Conservation (phyloP, 2,329 filamentous ascomycete species). For the Aspergillus awamori region DNA sequence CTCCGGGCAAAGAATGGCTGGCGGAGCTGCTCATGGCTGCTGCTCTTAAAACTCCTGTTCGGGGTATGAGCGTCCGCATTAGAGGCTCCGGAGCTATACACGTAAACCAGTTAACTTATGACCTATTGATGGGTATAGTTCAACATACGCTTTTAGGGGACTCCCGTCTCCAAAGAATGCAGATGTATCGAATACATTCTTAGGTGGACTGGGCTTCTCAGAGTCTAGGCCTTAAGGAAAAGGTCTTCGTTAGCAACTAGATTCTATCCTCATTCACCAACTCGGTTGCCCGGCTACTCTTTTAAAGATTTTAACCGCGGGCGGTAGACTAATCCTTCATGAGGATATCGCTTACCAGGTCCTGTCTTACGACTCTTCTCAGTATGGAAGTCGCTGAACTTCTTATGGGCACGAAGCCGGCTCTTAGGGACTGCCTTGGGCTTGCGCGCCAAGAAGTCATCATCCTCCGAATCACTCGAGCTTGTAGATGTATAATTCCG, state of each 20-base stretch:
- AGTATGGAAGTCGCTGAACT: constrained; percentile 31
- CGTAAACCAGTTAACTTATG: constrained; percentile 15
- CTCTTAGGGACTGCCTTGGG: constrained; percentile 48
- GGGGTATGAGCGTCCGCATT: constrained; percentile 11
- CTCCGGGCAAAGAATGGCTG: constrained; percentile 47
- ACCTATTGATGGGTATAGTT: not conserved
- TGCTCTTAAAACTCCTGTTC: constrained; percentile 34
- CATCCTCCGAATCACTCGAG: constrained; percentile 43
- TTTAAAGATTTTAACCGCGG: too few relatives aligned
- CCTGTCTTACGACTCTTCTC: constrained; percentile 26
- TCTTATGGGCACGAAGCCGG: constrained; percentile 37
- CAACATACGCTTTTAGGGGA: constrained; percentile 16
- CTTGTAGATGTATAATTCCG: constrained; percentile 41
- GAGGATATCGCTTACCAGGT: constrained; percentile 36
- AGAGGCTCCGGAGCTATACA: constrained; percentile 10
- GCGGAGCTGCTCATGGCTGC: constrained; percentile 37
- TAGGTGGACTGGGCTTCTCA: constrained; percentile 20
- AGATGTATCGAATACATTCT: constrained; percentile 16
- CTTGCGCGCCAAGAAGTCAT: constrained; percentile 31
- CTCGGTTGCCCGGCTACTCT: not conserved
- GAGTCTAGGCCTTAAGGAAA: constrained; percentile 35
- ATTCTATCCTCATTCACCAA: not conserved
- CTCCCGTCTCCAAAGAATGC: constrained; percentile 12
- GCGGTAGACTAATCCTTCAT: not conserved
- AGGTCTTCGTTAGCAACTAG: constrained; percentile 31